Base-by-base conservation (phyloP, 2,329 filamentous ascomycete species). In the Didymella keratinophila region DNA sequence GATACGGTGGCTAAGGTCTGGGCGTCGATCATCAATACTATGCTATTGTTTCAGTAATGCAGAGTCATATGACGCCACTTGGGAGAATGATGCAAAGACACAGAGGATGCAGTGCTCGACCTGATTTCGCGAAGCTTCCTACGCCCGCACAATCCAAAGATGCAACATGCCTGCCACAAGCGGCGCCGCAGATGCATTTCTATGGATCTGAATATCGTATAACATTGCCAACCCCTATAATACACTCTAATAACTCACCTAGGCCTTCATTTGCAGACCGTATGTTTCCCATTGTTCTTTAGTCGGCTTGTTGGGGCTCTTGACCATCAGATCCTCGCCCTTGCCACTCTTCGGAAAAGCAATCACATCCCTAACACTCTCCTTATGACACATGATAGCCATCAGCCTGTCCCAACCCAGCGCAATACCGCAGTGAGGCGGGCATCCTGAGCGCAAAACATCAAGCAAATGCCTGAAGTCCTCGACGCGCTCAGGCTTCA, bases 261-360 rank as follows among this genome's bases (percentile, higher is more conserved):
- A 67, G 25, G 63, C 53, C 56, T 68, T 69, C 44, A 75, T 49
- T 43, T 47, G 51, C 54, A 90, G 69, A 71, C 88, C 84, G 79
- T 89, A 89, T 2, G 83, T 86, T 62, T 79, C 74, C 69, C 87
- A 75, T 58, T 85, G 83, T 60, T 85, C 84, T 57, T 86, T 78
- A 0, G 84, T 90, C 63, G 96, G 82, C 62, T 75, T 76, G 49
- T 88, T 88, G 0, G 95, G 95, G 62, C 91, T 91, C 67, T 86
- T 87, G 2, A 96, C 92, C 76, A 96, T 85, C 56, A 87, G 78
- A 78, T 99, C 95, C 72, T 96, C 91, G 0, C 95, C 93, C 74
- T 88, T 93, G 61, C 92, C 93, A 61, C 87, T 93, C 82, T 99
- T 99, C 0, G 95, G 96, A 72, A 99, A 99, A 0, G 93, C 93